phyloP scores from a whole-genome alignment of 2,329 filamentous ascomycete species.

The Intubia oerlemansii region DNA sequence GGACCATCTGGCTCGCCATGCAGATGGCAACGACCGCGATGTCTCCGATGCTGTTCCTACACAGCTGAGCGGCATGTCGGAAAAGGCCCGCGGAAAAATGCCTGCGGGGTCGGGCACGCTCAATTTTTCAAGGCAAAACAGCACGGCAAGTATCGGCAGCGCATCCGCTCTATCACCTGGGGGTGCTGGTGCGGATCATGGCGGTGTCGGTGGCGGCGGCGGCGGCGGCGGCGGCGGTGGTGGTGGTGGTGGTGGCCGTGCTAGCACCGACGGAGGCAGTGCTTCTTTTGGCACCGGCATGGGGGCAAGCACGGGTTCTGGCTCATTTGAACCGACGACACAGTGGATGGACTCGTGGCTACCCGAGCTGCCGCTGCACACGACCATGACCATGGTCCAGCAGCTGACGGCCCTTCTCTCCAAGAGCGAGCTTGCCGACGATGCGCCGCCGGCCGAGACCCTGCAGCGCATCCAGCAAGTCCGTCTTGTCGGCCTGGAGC shows the following conservation, averaged over 20 bases:
- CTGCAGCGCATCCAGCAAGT: slow-evolving; percentile 36
- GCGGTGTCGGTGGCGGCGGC: neutral
- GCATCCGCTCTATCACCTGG: slow-evolving; percentile 24
- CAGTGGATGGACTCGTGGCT: slow-evolving; percentile 89
- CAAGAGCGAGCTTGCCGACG: slow-evolving; percentile 20
- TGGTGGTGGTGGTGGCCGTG: neutral
- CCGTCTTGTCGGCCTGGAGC: slow-evolving; percentile 50
- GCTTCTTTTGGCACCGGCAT: neutral
- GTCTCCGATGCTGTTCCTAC: slow-evolving; percentile 60
- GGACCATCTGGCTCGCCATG: too few species aligned
- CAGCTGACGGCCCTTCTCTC: slow-evolving; percentile 38
- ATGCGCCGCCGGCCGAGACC: slow-evolving; percentile 2
- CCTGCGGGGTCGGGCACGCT: slow-evolving; percentile 45
- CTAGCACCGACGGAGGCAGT: neutral
- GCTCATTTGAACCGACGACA: slow-evolving; percentile 51
- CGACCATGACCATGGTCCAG: slow-evolving; percentile 56
- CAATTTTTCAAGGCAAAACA: slow-evolving; percentile 80
- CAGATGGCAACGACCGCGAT: too few species aligned
- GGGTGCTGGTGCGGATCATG: neutral
- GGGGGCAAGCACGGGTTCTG: neutral
- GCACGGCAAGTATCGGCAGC: slow-evolving; percentile 57
- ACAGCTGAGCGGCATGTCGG: slow-evolving; percentile 81
- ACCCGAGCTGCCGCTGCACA: slow-evolving; percentile 76
- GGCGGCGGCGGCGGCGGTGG: neutral
- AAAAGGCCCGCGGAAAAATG: slow-evolving; percentile 92